A percentile compares a stretch with the other conserved stretches of the same genome.
Evolutionary conservation across 352 stramenopile genomes (phyloP).

Genomic region (Pythium biforme): DNA sequence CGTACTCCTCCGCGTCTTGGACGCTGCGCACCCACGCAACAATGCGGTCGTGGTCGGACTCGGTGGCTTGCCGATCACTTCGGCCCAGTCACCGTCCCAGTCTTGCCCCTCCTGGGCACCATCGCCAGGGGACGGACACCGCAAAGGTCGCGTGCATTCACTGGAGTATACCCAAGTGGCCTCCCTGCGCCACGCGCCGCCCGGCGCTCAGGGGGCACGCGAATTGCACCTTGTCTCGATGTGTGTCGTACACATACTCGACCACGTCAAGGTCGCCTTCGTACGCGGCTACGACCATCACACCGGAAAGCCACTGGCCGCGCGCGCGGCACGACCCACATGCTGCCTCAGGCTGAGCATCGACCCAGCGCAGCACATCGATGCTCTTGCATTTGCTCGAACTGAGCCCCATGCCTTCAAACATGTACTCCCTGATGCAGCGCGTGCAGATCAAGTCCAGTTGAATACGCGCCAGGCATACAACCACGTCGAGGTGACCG

Average conservation of each 20-base stretch:
- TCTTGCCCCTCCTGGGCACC: no score
- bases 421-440: not conserved
- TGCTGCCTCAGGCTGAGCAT: not conserved
- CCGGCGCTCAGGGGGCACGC: not conserved
- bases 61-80: not conserved
- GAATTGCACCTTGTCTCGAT: not conserved
- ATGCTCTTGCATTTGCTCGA: not conserved
- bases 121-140: not conserved
- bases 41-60: not conserved
- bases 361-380: constrained; percentile 6
- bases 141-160: not conserved
- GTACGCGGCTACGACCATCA: not conserved
- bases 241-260: not conserved
- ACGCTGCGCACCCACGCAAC: not conserved
- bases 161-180: not conserved
- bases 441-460: not conserved
- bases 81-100: no score
- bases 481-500: not conserved
- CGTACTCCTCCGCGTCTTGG: no score
- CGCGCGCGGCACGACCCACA: not conserved
- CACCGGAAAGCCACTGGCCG: not conserved
- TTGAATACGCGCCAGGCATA: not conserved
- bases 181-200: not conserved
- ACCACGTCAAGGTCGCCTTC: not conserved
- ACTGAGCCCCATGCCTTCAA: not conserved